Conservation (phyloP, 2,329 filamentous ascomycete genomes). For the Microcyclospora pomicola region DNA sequence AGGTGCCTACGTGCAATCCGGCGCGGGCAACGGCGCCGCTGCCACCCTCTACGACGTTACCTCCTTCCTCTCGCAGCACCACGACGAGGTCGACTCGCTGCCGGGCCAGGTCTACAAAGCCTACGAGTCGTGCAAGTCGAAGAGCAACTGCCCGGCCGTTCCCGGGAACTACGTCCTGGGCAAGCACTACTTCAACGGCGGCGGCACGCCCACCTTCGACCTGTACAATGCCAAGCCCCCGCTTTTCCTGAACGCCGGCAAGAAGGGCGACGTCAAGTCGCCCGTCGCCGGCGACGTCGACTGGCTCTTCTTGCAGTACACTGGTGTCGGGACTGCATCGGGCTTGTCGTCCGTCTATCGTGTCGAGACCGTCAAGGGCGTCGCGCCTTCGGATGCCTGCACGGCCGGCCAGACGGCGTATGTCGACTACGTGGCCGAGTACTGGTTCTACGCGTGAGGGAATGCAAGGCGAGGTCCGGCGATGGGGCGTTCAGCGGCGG, state of each 20-base stretch:
- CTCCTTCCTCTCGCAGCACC: constrained; percentile 8
- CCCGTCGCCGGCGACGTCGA: constrained; percentile 34
- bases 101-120: background rate
- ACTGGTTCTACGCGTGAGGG: constrained; percentile 31
- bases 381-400: constrained; percentile 27
- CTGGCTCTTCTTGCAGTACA: constrained; percentile 34
- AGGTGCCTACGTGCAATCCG: constrained; percentile 14
- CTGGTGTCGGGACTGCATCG: constrained; percentile 20
- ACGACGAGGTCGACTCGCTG: constrained; percentile 11
- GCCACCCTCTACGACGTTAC: constrained; percentile 33
- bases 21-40: constrained; percentile 27
- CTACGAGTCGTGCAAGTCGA: constrained; percentile 1
- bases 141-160: background rate
- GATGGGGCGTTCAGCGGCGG: too few relatives aligned
- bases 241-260: constrained; percentile 32
- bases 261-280: constrained; percentile 37
- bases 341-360: constrained; percentile 35
- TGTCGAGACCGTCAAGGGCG: constrained; percentile 35
- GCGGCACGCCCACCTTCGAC: constrained; percentile 45
- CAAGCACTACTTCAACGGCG: constrained; percentile 47
- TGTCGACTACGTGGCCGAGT: constrained; percentile 33
- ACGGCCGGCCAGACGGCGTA: constrained; percentile 15
- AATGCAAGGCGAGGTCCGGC: background rate
- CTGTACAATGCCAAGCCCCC: constrained; percentile 28
- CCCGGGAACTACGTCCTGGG: constrained; percentile 27